phyloP scores from a whole-genome alignment of 2,329 filamentous ascomycete species.

The Colletotrichum tanaceti region DNA sequence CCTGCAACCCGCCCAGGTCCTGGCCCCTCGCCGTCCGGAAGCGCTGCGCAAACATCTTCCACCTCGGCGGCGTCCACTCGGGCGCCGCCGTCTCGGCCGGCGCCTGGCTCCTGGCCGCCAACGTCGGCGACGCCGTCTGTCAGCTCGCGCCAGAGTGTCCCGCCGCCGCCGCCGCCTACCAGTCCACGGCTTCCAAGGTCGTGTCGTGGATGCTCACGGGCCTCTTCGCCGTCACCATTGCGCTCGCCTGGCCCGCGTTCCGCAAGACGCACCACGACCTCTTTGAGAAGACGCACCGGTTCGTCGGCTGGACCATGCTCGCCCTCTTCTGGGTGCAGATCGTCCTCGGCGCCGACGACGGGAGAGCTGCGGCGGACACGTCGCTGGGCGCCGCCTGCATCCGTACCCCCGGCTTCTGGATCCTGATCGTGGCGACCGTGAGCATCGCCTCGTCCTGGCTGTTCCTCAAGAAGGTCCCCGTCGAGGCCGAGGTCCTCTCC shows the following conservation, averaged over 20 bases:
- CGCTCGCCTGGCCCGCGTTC: slow-evolving; percentile 70
- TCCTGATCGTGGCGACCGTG: slow-evolving; percentile 71
- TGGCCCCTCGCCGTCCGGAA: slow-evolving; percentile 61
- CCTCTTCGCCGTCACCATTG: slow-evolving; percentile 68
- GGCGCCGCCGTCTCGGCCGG: slow-evolving; percentile 62
- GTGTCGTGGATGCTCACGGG: slow-evolving; percentile 69
- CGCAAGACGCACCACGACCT: slow-evolving; percentile 63
- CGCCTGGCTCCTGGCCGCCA: slow-evolving; percentile 61
- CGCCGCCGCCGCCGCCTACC: no score
- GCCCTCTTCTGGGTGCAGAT: slow-evolving; percentile 73
- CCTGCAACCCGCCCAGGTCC: slow-evolving; percentile 55
- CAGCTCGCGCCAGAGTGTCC: slow-evolving; percentile 51
- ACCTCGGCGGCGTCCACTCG: slow-evolving; percentile 64
- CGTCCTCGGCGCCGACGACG: slow-evolving; percentile 62
- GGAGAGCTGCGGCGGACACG: slow-evolving; percentile 51
- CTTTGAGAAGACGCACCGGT: slow-evolving; percentile 56
- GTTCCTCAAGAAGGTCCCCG: slow-evolving; percentile 73
- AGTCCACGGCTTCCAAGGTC: slow-evolving; percentile 57
- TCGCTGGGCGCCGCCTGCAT: slow-evolving; percentile 53
- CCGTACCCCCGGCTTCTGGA: slow-evolving; percentile 70
- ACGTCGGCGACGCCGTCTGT: slow-evolving; percentile 46
- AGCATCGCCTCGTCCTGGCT: slow-evolving; percentile 80
- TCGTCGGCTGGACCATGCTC: slow-evolving; percentile 63
- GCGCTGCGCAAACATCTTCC: slow-evolving; percentile 62
- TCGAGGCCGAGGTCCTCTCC: slow-evolving; percentile 75